Conservation (phyloP, 2,329 filamentous ascomycete genomes). For the Sporothrix humicola region DNA sequence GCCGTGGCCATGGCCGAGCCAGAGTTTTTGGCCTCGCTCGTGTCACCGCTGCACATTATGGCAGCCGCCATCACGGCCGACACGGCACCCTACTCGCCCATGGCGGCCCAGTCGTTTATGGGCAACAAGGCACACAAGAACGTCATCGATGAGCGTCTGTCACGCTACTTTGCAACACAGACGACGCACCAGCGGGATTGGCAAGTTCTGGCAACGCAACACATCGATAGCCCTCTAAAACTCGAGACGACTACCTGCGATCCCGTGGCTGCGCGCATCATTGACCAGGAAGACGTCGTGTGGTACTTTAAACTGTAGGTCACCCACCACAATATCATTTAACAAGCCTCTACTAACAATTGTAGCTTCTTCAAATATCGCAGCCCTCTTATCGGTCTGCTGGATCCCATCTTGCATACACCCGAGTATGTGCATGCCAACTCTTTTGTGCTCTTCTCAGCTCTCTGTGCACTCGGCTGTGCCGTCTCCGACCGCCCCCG, state of each 20-base stretch:
- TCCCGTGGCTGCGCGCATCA: conserved; percentile 38
- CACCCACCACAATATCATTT: background rate
- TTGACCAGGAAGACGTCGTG: conserved; percentile 38
- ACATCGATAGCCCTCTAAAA: conserved; percentile 38
- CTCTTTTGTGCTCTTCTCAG: conserved; percentile 42
- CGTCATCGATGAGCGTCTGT: conserved; percentile 36
- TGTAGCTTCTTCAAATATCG: conserved; percentile 40
- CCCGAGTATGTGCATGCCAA: conserved; percentile 39
- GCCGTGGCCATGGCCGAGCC: conserved; percentile 32
- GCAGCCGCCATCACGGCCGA: conserved; percentile 38
- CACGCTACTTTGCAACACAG: conserved; percentile 38
- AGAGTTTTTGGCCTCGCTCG: conserved; percentile 36
- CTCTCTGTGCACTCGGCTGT: conserved; percentile 41
- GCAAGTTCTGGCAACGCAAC: conserved; percentile 39
- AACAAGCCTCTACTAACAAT: background rate
- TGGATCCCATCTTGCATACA: conserved; percentile 41
- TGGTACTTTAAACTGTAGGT: conserved; percentile 37
- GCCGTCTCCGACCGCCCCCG: conserved; percentile 40
- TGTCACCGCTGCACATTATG: conserved; percentile 40
- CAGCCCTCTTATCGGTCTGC: conserved; percentile 39
- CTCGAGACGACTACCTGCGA: conserved; percentile 40
- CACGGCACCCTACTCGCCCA: conserved; percentile 34
- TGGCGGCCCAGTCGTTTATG: conserved; percentile 30
- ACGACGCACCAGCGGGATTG: conserved; percentile 39
- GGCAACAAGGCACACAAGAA: conserved; percentile 27